phyloP scores from a whole-genome alignment of 495 filamentous ascomycete species.

The Xylaria flabelliformis region DNA sequence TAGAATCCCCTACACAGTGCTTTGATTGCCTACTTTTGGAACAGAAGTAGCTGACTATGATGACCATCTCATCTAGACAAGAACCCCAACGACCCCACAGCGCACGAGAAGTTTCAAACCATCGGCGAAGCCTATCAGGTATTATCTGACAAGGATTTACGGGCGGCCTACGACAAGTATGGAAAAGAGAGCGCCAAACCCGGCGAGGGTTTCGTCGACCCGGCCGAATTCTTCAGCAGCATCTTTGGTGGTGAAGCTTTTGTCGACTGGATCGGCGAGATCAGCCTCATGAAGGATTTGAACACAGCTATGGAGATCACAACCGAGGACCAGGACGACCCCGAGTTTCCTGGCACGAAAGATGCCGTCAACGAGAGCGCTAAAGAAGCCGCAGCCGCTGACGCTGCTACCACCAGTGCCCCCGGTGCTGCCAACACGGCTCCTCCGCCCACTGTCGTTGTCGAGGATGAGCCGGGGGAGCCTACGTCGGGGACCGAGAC shows the following conservation, averaged over 20 bases:
- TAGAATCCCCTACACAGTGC: background rate
- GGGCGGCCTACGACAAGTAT: slow-evolving; percentile 92
- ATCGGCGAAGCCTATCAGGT: slow-evolving; percentile 99
- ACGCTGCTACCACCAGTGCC: too few species aligned
- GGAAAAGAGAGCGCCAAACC: slow-evolving; percentile 93
- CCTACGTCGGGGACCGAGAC: slow-evolving; percentile 17
- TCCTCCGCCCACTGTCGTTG: slow-evolving; percentile 47
- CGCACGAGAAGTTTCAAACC: slow-evolving; percentile 89
- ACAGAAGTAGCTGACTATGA: slow-evolving; percentile 21
- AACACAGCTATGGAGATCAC: slow-evolving; percentile 92
- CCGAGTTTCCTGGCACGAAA: slow-evolving; percentile 54
- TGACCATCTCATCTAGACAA: slow-evolving; percentile 69
- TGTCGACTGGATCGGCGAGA: slow-evolving; percentile 87
- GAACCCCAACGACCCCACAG: slow-evolving; percentile 96
- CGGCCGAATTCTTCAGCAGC: slow-evolving; percentile 96
- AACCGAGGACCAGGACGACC: slow-evolving; percentile 70
- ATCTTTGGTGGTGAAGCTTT: slow-evolving; percentile 99
- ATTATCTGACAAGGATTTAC: slow-evolving; percentile 82
- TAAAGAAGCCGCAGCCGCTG: slow-evolving; percentile 40
- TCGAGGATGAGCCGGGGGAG: slow-evolving; percentile 50
- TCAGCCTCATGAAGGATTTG: slow-evolving; percentile 89
- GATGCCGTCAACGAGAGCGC: slow-evolving; percentile 58
- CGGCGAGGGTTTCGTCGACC: slow-evolving; percentile 90
- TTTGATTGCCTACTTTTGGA: background rate
- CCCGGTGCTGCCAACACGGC: slow-evolving; percentile 29